These are phyloP conservation scores for Dictyostelium brefeldianum DNA, from an alignment of 78 protist genomes.

Conservation along the genomic window DNA sequence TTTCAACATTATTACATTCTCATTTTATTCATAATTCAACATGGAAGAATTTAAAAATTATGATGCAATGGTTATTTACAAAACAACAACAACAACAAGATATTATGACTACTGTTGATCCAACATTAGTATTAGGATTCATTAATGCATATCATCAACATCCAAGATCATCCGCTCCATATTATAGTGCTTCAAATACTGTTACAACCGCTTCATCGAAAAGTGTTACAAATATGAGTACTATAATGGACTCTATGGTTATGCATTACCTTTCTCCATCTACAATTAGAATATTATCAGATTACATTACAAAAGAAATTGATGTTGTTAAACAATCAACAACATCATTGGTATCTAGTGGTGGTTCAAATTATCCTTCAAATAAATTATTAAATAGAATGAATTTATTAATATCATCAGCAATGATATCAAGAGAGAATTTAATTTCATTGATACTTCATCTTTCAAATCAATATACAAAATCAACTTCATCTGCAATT, in stretches of 20 bases:
- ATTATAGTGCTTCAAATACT: constrained; percentile 25
- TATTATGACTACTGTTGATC: neutral
- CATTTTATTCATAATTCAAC: constrained; percentile 69
- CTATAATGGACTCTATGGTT: neutral
- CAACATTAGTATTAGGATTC: constrained; percentile 19
- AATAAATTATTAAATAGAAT: neutral
- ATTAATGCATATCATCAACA: constrained; percentile 49
- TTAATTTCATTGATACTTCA: constrained; percentile 36
- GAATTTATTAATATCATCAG: constrained; percentile 15
- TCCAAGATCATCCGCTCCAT: constrained; percentile 72
- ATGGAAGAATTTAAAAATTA: constrained; percentile 40
- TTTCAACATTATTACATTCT: constrained; percentile 44
- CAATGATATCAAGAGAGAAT: constrained; percentile 18
- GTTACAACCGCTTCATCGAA: neutral
- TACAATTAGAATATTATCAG: constrained; percentile 7
- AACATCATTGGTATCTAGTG: neutral
- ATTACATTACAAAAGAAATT: constrained; percentile 45
- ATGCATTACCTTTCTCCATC: constrained; percentile 29
- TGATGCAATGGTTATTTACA: constrained; percentile 27
- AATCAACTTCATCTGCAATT: constrained; percentile 3
- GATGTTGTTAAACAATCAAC: neutral
- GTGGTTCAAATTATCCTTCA: neutral
- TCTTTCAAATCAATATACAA: constrained; percentile 18
- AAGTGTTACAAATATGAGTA: neutral
- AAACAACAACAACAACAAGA: neutral